Percentiles rank a stretch among this genome's conserved stretches.
Conservation (phyloP, 352 stramenopile species). For the Detonula confervacea region DNA sequence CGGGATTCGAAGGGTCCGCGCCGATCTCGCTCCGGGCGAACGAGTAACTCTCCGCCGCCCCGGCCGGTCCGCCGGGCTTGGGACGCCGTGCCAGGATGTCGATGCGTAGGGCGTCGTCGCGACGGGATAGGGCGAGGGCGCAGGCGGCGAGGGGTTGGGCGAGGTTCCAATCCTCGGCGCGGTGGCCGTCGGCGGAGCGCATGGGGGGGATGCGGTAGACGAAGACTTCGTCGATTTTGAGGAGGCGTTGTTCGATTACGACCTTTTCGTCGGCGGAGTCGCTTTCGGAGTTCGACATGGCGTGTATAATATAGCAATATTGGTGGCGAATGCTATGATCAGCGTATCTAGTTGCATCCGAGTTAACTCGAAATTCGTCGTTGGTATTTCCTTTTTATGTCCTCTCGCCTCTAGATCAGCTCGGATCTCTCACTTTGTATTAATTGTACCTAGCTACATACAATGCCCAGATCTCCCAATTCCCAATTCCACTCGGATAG, state of each 20-base stretch:
- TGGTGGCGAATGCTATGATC: no score
- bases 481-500: no score
- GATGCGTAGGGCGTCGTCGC: slow-evolving; percentile 39
- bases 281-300: neutral
- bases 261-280: slow-evolving; percentile 37
- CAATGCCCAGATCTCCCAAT: no score
- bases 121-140: slow-evolving; percentile 61
- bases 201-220: slow-evolving; percentile 77
- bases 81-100: slow-evolving; percentile 44
- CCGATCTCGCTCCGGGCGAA: slow-evolving; percentile 40
- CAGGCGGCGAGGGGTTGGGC: slow-evolving; percentile 69
- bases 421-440: no score
- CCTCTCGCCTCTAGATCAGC: no score
- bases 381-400: no score
- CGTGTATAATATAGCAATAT: no score
- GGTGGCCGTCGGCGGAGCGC: slow-evolving; percentile 39
- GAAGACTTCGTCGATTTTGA: slow-evolving; percentile 78
- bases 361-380: no score
- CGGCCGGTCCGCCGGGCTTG: slow-evolving; percentile 22
- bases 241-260: slow-evolving; percentile 57
- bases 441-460: no score
- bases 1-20: slow-evolving; percentile 7
- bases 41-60: slow-evolving; percentile 32
- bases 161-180: slow-evolving; percentile 80
- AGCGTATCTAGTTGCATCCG: no score